These are phyloP conservation scores for Hibiscus mutabilis DNA, from an alignment of 345 rosid species.

Conservation along the genomic window DNA sequence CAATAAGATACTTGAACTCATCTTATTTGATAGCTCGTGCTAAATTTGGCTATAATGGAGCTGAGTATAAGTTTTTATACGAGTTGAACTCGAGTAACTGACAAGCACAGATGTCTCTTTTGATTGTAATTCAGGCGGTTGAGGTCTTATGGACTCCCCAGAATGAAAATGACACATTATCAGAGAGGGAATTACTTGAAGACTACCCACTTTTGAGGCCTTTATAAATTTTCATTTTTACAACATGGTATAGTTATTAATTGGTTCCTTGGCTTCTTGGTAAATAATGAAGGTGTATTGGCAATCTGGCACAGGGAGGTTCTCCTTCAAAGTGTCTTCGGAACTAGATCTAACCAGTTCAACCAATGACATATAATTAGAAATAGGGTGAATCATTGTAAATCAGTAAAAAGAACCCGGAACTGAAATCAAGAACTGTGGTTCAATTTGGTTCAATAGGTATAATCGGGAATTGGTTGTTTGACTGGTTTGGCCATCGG, in stretches of 20 bases:
- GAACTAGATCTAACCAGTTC: too few species aligned
- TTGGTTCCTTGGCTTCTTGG: neutral
- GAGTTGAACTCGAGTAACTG: neutral
- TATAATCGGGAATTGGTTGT: too few species aligned
- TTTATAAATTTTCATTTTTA: conserved; percentile 23
- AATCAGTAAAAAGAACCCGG: too few species aligned
- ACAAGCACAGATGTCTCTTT: neutral
- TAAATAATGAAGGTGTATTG: too few species aligned
- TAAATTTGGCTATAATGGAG: neutral
- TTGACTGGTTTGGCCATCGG: too few species aligned
- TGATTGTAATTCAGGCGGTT: conserved; percentile 50
- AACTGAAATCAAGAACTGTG: too few species aligned
- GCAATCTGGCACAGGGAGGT: too few species aligned
- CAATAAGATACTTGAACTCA: neutral
- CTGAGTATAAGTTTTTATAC: neutral
- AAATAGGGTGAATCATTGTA: too few species aligned
- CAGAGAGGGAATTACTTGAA: conserved; percentile 75
- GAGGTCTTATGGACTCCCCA: conserved; percentile 98
- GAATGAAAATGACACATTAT: conserved; percentile 60
- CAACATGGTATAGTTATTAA: conserved; percentile 8
- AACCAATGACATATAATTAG: too few species aligned
- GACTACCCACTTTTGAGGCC: conserved; percentile 93
- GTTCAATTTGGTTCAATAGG: too few species aligned
- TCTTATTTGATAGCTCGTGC: neutral
- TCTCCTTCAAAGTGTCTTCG: too few species aligned